Conservation (phyloP, 2,329 filamentous ascomycete species). For the Phialocephala subalpina region DNA sequence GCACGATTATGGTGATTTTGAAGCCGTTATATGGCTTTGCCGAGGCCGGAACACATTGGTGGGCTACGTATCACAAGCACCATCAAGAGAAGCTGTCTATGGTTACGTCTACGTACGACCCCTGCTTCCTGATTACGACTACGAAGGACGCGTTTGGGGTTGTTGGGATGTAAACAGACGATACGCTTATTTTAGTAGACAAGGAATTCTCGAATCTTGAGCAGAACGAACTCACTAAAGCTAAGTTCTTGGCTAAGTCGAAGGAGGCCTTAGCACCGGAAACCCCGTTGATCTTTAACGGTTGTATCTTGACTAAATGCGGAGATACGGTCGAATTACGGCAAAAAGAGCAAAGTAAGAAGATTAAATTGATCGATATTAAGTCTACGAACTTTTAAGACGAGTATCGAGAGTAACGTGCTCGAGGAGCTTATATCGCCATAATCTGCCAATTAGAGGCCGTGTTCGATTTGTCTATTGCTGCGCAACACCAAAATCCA, state of each 20-base stretch:
- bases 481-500: background rate
- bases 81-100: too few relatives aligned
- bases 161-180: background rate
- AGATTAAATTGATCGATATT: background rate
- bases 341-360: background rate
- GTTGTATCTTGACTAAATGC: background rate
- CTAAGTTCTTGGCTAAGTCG: background rate
- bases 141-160: background rate
- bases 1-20: too few relatives aligned
- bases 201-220: background rate
- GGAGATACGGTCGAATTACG: background rate
- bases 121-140: background rate
- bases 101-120: background rate
- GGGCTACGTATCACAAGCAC: too few relatives aligned
- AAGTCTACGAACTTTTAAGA: background rate
- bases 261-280: background rate
- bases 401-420: background rate
- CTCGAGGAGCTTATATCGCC: background rate
- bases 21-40: too few relatives aligned
- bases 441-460: background rate
- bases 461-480: background rate
- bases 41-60: too few relatives aligned
- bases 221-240: background rate
- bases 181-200: background rate
- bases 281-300: background rate